Evolutionary conservation across 345 rosid species (phyloP), one percentile per base, ranked within the genome.

Genomic region (Linum tenue): DNA sequence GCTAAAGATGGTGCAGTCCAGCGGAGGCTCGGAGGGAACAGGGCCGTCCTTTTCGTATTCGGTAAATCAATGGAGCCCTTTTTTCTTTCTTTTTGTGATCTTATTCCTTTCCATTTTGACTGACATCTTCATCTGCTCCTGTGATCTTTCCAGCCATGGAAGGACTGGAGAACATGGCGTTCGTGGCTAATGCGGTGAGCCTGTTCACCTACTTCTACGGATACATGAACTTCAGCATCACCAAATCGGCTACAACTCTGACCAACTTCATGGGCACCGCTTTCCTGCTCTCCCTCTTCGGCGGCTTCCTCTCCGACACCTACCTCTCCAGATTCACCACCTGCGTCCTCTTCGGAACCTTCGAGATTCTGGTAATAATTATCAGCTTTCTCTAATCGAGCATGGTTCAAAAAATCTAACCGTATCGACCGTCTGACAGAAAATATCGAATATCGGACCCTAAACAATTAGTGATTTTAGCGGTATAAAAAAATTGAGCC

Each of bases 301-400:
- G 92, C 51, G 92, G 89, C 5, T 81, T 82, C 78, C 75, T 86
- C 56, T 84, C 87, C 0, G 92, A 84, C 64, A 86, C 92, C 31
- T 86, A 73, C 37, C 65, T 82, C 67, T 71, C 87, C 4, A 78
- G 92, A 68, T 82, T 86, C 82, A 82, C 73, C 76, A 84, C 89
- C 16, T 73, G 79, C 56, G 70, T 86, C 73, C 43, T 86, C 43
- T 82, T 82, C 57, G 89, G 81, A n/a, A 76, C 65, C 78, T 15
- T 78, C 4, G 92, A 84, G 67, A 15, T 86, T 31, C 15, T 78
- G 83, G 92, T 84, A 82, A 39, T 22, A 22, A 22, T 22, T 1
- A 0, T 0, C 31, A 0, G 31, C 31, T 22, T 22, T 22, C 31
- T 22, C 31, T 22, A 22, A 22, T 22, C 31, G 31, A 22, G 31